Percentiles rank a stretch among this genome's conserved stretches.
phyloP scores from a whole-genome alignment of 345 rosid species.

The Salix udensis region DNA sequence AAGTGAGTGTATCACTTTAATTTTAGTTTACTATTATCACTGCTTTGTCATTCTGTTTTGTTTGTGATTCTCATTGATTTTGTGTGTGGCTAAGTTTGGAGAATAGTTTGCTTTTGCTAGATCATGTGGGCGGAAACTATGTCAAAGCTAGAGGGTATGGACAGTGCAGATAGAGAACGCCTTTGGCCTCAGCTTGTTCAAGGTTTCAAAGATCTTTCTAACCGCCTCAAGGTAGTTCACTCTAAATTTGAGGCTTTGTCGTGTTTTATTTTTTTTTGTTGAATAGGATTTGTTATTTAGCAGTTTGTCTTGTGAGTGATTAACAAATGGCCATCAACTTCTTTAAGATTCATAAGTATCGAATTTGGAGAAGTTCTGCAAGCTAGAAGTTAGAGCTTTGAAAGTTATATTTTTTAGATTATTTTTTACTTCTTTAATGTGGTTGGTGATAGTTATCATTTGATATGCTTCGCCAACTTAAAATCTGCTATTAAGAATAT shows the following conservation, averaged over 20 bases:
- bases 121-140: conserved; percentile 98
- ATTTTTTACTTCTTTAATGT: no score
- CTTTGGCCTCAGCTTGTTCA: conserved; percentile 98
- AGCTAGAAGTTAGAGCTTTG: neutral
- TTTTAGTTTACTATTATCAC: conserved; percentile 1
- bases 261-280: neutral
- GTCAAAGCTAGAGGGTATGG: conserved; percentile 95
- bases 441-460: neutral
- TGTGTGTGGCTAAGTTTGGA: conserved; percentile 27
- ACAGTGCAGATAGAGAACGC: conserved; percentile 80
- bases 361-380: neutral
- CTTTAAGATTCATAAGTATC: neutral
- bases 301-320: neutral
- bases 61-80: neutral
- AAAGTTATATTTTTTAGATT: neutral
- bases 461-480: neutral
- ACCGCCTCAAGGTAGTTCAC: conserved; percentile 68
- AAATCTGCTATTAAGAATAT: neutral
- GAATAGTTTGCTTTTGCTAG: conserved; percentile 57
- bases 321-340: neutral
- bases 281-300: neutral
- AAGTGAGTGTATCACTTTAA: conserved; percentile 50
- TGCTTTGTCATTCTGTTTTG: neutral
- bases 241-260: conserved; percentile 4
- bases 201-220: conserved; percentile 92